Evolutionary conservation across 164 flowering plant genomes (phyloP), one percentile per base, ranked within the genome.

Genomic region (Nelumbo lutea): DNA sequence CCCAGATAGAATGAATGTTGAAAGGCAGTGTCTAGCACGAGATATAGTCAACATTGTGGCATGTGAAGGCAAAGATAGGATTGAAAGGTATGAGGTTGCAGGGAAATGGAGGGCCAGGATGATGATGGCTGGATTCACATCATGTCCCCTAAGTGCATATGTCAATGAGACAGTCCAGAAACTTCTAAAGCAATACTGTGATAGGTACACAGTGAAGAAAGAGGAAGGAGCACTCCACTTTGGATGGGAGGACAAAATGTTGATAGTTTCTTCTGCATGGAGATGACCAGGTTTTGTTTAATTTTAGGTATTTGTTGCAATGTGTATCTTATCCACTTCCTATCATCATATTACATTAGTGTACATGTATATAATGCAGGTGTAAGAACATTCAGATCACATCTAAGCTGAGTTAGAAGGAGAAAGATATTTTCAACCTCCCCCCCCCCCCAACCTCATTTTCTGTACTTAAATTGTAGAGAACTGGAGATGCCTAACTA

Each of bases 101-200:
- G 97, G 99, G 44, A 95, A 95, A 73, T 95, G 99, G 99, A 86
- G 90, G 67, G 96, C 97, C 9, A 84, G 99, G 77, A 95, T 95
- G 99, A 82, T 65, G 62, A 95, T 95, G 99, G 99, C 99, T 1
- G 99, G 97, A 41, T 92, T 95, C 67, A 72, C 53, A 1, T 45
- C 97, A 1, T 78, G 77, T 66, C 84, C 90, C 7, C 71, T 92
- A 79, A 83, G 94, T 67, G 9, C 59, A 1, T 70, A 71, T n/a
- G 94, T 89, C 52, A 79, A 69, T 27, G 80, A 73, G 38, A 66
- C 76, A 40, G 88, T 90, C 11, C 66, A 62, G 67, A 65, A 77
- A 6, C 83, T 88, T 27, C 85, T 87, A 48, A 79, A 72, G 75
- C 70, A 83, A 74, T 95, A 95, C 47, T 88, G 88, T 52, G 83